Conservation (phyloP, 148 eudicot species). For the Oxyria digyna region DNA sequence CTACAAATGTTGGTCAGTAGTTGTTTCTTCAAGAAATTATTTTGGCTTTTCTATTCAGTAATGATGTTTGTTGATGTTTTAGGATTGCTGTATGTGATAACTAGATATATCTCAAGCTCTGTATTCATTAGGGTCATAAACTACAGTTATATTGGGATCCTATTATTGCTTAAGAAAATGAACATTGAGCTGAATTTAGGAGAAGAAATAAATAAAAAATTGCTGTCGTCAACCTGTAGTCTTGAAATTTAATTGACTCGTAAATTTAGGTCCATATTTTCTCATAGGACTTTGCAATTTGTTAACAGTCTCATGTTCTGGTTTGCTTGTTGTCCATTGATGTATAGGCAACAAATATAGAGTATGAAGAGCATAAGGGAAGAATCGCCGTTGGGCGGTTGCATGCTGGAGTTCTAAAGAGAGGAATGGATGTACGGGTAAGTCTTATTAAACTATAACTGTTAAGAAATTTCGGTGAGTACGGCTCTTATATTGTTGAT, state of each 20-base stretch:
- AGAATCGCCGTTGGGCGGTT: constrained; percentile 89
- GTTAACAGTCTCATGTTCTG: not conserved
- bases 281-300: not conserved
- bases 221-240: not conserved
- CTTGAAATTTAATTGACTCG: not conserved
- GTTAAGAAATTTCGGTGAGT: not conserved
- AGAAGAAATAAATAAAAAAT: not conserved
- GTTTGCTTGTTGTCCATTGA: not conserved
- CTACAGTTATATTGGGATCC: not conserved
- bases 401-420: constrained; percentile 81
- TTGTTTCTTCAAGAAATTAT: constrained; percentile 10
- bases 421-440: constrained; percentile 90
- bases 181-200: not conserved
- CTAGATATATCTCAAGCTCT: not conserved
- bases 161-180: not conserved
- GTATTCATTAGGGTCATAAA: not conserved
- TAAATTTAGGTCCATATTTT: not conserved
- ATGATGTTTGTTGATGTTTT: not conserved
- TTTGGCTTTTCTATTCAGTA: not conserved
- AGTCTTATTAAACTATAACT: constrained; percentile 2
- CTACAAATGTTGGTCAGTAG: constrained; percentile 98
- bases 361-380: constrained; percentile 96
- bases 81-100: not conserved
- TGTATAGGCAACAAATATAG: constrained; percentile 71
- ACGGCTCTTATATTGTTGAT: not conserved